Percentiles rank a stretch among this genome's conserved stretches.
Evolutionary conservation across 345 rosid genomes (phyloP).

Genomic region (Punica granatum): DNA sequence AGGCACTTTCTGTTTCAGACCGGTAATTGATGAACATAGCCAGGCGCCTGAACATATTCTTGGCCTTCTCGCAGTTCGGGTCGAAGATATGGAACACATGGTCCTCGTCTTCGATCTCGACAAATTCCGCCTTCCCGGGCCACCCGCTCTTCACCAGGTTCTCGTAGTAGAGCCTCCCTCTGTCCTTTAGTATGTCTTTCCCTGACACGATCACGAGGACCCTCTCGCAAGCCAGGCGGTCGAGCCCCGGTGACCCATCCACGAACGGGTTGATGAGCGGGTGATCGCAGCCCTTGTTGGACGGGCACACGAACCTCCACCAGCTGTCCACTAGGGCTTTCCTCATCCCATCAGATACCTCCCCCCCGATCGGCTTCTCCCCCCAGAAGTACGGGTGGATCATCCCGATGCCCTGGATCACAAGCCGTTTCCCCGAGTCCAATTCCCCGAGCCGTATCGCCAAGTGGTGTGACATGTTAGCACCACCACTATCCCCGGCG

Average conservation of each 20-base stretch:
- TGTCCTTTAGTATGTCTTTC: conserved; percentile 48
- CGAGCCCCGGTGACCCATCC: conserved; percentile 38
- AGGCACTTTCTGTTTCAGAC: not conserved
- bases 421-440: conserved; percentile 11
- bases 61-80: conserved; percentile 41
- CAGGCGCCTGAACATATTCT: conserved; percentile 28
- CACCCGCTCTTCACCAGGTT: conserved; percentile 39
- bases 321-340: conserved; percentile 67
- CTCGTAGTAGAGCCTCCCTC: conserved; percentile 54
- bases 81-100: conserved; percentile 68
- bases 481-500: conserved; percentile 74
- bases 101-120: conserved; percentile 54
- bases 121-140: conserved; percentile 41
- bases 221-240: conserved; percentile 39
- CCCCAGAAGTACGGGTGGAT: conserved; percentile 75
- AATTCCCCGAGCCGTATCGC: conserved; percentile 29
- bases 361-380: conserved; percentile 46
- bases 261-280: conserved; percentile 67
- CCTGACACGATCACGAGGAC: conserved; percentile 50
- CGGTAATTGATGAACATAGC: conserved; percentile 38
- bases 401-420: conserved; percentile 57
- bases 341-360: conserved; percentile 28
- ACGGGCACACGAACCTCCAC: conserved; percentile 70
- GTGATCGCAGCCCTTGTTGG: conserved; percentile 63
- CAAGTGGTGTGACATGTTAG: conserved; percentile 61